Conservation (phyloP, 2,329 filamentous ascomycete species). For the Fusarium austroafricanum region DNA sequence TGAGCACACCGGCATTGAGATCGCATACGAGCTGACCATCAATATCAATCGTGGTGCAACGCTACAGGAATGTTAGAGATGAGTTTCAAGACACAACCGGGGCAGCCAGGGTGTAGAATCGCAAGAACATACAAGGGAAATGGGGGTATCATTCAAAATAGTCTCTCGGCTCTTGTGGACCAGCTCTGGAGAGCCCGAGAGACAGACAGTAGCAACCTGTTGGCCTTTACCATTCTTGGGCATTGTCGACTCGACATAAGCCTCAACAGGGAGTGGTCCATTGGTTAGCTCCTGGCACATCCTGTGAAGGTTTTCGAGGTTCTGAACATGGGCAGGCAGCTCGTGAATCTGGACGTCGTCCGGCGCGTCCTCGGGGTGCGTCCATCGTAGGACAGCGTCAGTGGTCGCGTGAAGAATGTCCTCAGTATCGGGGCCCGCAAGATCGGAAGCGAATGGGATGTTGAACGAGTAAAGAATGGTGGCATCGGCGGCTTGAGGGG, state of each 20-base stretch:
- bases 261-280: slow-evolving; percentile 77
- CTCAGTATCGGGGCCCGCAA: slow-evolving; percentile 91
- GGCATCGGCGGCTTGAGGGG: slow-evolving; percentile 77
- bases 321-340: slow-evolving; percentile 90
- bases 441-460: slow-evolving; percentile 92
- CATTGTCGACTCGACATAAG: slow-evolving; percentile 84
- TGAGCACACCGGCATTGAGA: slow-evolving; percentile 71
- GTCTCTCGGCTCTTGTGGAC: slow-evolving; percentile 91
- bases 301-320: slow-evolving; percentile 81
- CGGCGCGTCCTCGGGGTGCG: slow-evolving; percentile 86
- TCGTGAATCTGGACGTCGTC: slow-evolving; percentile 88
- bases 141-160: slow-evolving; percentile 90
- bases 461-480: slow-evolving; percentile 96
- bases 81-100: not conserved
- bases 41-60: slow-evolving; percentile 92
- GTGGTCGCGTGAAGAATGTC: slow-evolving; percentile 94
- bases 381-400: slow-evolving; percentile 91
- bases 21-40: slow-evolving; percentile 92
- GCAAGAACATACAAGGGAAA: slow-evolving; percentile 80
- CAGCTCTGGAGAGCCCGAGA: slow-evolving; percentile 87
- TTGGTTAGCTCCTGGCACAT: slow-evolving; percentile 86
- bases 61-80: slow-evolving; percentile 62
- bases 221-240: slow-evolving; percentile 76
- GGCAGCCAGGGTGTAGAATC: not conserved
- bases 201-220: slow-evolving; percentile 86